phyloP scores from a whole-genome alignment of 768 basidiomycete genomes.

The Pulveroboletus ravenelii region DNA sequence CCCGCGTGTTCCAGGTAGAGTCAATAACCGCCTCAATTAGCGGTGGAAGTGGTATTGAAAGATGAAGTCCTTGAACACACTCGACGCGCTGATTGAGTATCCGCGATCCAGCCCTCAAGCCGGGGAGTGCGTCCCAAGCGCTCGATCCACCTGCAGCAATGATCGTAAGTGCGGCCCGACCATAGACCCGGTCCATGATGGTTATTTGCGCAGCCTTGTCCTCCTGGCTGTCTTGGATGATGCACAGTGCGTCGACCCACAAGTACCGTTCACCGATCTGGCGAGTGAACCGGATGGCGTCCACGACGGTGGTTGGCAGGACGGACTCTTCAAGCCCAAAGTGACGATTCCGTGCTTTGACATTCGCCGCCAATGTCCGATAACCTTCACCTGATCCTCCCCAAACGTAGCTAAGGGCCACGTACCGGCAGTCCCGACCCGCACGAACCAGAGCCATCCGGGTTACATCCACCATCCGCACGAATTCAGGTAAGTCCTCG shows the following conservation, averaged over 20 bases:
- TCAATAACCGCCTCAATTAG: conserved; percentile 1
- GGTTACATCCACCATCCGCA: conserved; percentile 14
- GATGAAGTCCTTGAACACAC: conserved; percentile 19
- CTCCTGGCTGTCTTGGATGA: conserved; percentile 19
- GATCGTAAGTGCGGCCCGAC: conserved; percentile 14
- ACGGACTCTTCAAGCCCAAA: background rate
- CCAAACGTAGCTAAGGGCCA: conserved; percentile 20
- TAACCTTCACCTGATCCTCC: conserved; percentile 6
- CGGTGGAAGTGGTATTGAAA: conserved; percentile 17
- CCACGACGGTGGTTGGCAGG: conserved; percentile 13
- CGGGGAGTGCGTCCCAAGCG: conserved; percentile 10
- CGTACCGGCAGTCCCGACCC: conserved; percentile 6
- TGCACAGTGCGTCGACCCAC: conserved; percentile 24
- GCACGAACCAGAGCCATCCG: conserved; percentile 9
- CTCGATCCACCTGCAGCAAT: conserved; percentile 17
- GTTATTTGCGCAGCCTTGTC: conserved; percentile 17
- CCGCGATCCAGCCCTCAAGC: conserved; percentile 10
- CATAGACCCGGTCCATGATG: conserved; percentile 18
- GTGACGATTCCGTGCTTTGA: background rate
- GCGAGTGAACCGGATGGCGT: conserved; percentile 17
- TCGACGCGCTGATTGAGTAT: conserved; percentile 12
- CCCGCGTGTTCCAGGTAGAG: conserved; percentile 17
- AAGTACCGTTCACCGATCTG: conserved; percentile 20
- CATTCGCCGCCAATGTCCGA: conserved; percentile 7
- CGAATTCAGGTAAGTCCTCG: conserved; percentile 6